Evolutionary conservation across 139 green algal genomes (phyloP).

Genomic region (Picochlorum sp.): DNA sequence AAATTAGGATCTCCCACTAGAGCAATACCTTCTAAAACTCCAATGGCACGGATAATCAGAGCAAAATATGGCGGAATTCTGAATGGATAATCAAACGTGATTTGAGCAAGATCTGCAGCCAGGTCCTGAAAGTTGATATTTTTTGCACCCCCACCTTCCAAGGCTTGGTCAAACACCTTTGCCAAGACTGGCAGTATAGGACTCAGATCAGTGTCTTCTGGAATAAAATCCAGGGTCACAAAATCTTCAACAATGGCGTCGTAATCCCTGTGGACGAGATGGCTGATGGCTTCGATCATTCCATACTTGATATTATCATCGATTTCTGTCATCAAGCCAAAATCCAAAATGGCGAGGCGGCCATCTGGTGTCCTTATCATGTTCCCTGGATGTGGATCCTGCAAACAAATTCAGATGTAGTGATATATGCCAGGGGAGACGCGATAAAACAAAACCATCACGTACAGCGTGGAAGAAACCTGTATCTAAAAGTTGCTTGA

Average conservation of each 20-base stretch:
- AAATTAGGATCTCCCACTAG: constrained; percentile 72
- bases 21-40: constrained; percentile 77
- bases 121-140: constrained; percentile 97
- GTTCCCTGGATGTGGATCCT: constrained; percentile 80
- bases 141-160: constrained; percentile 88
- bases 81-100: constrained; percentile 98
- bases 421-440: not conserved
- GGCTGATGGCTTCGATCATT: constrained; percentile 97
- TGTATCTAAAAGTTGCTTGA: constrained; percentile 94
- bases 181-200: constrained; percentile 91
- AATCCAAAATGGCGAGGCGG: constrained; percentile 92
- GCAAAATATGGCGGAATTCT: constrained; percentile 88
- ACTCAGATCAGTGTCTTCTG: constrained; percentile 77
- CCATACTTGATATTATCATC: constrained; percentile 91
- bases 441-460: not conserved
- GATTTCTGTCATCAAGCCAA: constrained; percentile 77
- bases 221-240: constrained; percentile 97
- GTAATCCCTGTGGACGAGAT: constrained; percentile 98
- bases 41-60: constrained; percentile 86
- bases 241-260: constrained; percentile 94
- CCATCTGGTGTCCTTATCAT: constrained; percentile 94
- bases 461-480: constrained; percentile 45
- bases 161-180: constrained; percentile 66
- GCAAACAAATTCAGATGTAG: not conserved
- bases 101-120: constrained; percentile 92